Conservation (phyloP, 352 stramenopile genomes). For the Blastocystis sp. region DNA sequence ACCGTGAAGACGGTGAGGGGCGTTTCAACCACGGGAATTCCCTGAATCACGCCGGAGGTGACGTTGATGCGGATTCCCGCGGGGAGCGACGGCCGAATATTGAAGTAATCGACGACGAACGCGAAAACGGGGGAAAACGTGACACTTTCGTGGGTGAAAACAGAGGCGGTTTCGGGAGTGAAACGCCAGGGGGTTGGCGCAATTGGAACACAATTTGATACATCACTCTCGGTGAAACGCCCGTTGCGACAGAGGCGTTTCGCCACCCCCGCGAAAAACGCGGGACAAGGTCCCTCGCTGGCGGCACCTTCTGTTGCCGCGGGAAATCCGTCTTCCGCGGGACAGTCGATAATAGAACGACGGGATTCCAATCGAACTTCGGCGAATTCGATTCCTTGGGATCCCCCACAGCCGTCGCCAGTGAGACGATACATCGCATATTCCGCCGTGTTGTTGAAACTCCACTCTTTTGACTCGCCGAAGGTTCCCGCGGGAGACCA, state of each 20-base stretch:
- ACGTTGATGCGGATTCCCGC: neutral
- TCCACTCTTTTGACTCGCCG: conserved; percentile 20
- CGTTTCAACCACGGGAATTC: conserved; percentile 5
- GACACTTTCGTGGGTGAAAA: neutral
- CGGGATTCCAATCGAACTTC: neutral
- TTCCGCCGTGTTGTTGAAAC: neutral
- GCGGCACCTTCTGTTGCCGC: conserved; percentile 5
- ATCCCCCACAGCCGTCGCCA: neutral
- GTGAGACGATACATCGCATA: neutral
- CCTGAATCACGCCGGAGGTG: conserved; percentile 13
- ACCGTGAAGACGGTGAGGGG: conserved; percentile 13
- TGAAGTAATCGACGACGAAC: conserved; percentile 15
- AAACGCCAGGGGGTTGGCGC: conserved; percentile 15
- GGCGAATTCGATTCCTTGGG: conserved; percentile 46
- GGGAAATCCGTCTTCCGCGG: neutral
- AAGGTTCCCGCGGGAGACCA: neutral
- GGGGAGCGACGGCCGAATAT: neutral
- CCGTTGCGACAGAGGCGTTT: conserved; percentile 38
- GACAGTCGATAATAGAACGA: neutral
- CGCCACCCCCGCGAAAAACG: neutral
- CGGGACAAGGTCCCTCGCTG: conserved; percentile 47
- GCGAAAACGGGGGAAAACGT: neutral
- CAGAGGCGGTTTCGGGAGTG: neutral
- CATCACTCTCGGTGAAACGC: conserved; percentile 19
- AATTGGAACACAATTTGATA: conserved; percentile 2